phyloP scores from a whole-genome alignment of 768 basidiomycete species.

The Lactarius hatsudake region DNA sequence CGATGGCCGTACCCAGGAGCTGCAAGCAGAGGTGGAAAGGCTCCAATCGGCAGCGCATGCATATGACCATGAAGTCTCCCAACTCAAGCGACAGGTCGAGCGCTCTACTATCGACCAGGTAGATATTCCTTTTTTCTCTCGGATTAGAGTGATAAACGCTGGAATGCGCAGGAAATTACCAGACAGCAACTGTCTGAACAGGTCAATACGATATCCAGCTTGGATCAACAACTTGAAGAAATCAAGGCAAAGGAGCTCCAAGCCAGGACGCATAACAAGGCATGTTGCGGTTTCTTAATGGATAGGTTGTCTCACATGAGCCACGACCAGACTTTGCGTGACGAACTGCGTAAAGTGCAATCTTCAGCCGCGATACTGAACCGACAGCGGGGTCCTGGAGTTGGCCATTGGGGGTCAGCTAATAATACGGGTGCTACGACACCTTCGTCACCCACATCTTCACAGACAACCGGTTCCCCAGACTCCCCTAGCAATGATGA shows the following conservation, averaged over 20 bases:
- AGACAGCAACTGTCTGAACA: slow-evolving; percentile 50
- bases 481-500: slow-evolving; percentile 61
- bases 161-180: slow-evolving; percentile 38
- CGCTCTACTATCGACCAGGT: slow-evolving; percentile 64
- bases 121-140: slow-evolving; percentile 24
- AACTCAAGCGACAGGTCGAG: slow-evolving; percentile 50
- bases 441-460: slow-evolving; percentile 39
- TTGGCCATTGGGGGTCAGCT: slow-evolving; percentile 81
- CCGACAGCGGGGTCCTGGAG: slow-evolving; percentile 87
- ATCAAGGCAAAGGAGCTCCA: slow-evolving; percentile 65
- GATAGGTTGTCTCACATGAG: background rate
- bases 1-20: slow-evolving; percentile 46
- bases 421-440: slow-evolving; percentile 34
- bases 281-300: slow-evolving; percentile 32
- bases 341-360: slow-evolving; percentile 94
- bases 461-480: slow-evolving; percentile 35
- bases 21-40: slow-evolving; percentile 55
- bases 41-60: slow-evolving; percentile 48
- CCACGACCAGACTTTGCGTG: slow-evolving; percentile 68
- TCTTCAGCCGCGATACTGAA: slow-evolving; percentile 88
- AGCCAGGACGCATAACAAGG: slow-evolving; percentile 76
- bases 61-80: slow-evolving; percentile 52
- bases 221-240: slow-evolving; percentile 75
- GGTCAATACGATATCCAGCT: slow-evolving; percentile 44
- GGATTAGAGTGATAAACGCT: background rate